Base-by-base conservation (phyloP, 139 green algal species). In the Pseudopediastrum boryanum region DNA sequence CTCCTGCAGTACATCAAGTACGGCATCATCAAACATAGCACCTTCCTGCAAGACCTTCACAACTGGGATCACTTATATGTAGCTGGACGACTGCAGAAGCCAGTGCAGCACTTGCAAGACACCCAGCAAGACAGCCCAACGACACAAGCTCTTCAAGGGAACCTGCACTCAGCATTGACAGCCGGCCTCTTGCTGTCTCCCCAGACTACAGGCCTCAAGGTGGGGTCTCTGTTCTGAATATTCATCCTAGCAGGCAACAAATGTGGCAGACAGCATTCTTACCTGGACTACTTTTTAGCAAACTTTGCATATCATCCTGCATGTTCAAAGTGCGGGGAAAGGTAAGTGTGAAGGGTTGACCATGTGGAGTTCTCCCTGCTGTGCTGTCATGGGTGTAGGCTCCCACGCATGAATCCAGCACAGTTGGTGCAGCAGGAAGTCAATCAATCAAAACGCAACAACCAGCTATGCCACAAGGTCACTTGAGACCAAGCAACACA, bases 31-130 rank as follows among this genome's bases (percentile, higher is more conserved):
- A 71, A 85, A 19, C 33, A 77, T 41, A 43, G 52, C 27, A 52
- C 50, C 0, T 75, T 98, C 42, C 33, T 80, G 61, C 33, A 74
- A 2, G 94, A 98, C 81, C 72, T 97, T 38, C 54, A 54, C n/a
- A 61, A 62, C 13, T 98, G 94, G 94, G 65, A 87, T 71, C 78
- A 78, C 43, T 78, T 97, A 2, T 98, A 97, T 77, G 70, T 94
- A 2, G 85, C 84, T 7, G 94, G 94, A 1, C 83, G 94, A 5
- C 67, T 98, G 83, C 94, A 98, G 27, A 98, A 98, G 79, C 94
- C 94, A 12, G 89, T 96, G 64, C 85, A 8, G 56, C 62, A 4
- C 76, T 96, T 35, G 13, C 58, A 31, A 29, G 25, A 7, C 19
- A 13, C 19, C 27, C 41, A 33, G 42, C 38, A 6, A 38, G 61